A percentile compares a stretch with the other conserved stretches of the same genome.
phyloP scores from a whole-genome alignment of 2,329 filamentous ascomycete species.

The Thielaviopsis musarum region DNA sequence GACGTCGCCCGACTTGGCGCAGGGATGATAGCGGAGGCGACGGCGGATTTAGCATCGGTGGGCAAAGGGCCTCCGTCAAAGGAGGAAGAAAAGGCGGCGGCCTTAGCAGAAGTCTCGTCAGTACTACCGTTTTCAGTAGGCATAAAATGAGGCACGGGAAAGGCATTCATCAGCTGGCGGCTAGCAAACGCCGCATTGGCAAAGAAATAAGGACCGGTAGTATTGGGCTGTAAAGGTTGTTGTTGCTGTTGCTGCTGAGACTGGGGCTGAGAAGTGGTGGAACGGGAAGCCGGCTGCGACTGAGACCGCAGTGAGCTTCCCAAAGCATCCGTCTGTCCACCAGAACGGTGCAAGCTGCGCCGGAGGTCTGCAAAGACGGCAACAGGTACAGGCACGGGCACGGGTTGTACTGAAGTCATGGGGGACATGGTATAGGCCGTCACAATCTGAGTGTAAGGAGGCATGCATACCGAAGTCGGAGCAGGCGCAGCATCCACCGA shows the following conservation, averaged over 20 bases:
- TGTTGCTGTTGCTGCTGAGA: conserved; percentile 9
- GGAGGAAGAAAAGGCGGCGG: background rate
- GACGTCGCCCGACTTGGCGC: background rate
- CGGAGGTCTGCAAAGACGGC: conserved; percentile 33
- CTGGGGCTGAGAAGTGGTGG: conserved; percentile 15
- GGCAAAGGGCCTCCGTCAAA: no score
- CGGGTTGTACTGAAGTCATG: background rate
- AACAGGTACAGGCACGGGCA: conserved; percentile 13
- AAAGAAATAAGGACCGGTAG: background rate
- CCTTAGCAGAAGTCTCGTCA: background rate
- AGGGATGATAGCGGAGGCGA: background rate
- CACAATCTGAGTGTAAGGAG: background rate
- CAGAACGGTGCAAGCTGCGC: conserved; percentile 38
- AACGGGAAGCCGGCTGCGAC: conserved; percentile 45
- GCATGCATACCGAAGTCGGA: conserved; percentile 30
- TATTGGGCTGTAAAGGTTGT: background rate
- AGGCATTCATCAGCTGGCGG: background rate
- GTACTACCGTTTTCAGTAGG: conserved; percentile 11
- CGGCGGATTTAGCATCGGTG: background rate
- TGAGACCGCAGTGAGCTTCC: conserved; percentile 45
- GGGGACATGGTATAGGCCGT: background rate
- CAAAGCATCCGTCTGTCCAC: conserved; percentile 29
- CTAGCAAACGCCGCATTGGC: background rate
- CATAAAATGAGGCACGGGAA: conserved; percentile 16
- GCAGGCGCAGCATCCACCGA: conserved; percentile 46